A percentile compares a stretch with the other conserved stretches of the same genome.
Conservation (phyloP, 2,329 filamentous ascomycete genomes). For the Metarhizium guizhouense region DNA sequence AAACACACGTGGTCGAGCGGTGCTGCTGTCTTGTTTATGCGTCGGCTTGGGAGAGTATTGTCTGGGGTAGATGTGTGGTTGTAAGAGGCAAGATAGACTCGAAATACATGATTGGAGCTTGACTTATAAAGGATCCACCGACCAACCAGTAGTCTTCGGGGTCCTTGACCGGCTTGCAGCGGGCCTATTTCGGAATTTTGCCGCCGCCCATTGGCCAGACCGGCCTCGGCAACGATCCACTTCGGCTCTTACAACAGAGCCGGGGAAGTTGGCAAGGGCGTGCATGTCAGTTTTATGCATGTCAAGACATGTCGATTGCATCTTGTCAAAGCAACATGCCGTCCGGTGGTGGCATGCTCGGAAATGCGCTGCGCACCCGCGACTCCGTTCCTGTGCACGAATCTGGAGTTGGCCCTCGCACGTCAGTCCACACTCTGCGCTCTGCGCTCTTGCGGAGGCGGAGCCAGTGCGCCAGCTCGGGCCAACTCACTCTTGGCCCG, state of each 20-base stretch:
- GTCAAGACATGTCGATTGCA: background rate
- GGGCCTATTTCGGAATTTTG: slow-evolving; percentile 1
- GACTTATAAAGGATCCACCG: background rate
- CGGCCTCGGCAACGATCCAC: background rate
- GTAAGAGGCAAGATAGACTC: background rate
- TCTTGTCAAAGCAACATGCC: background rate
- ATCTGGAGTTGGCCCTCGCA: too few species aligned
- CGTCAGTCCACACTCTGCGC: too few species aligned
- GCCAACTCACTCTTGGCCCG: background rate
- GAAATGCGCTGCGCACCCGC: too few species aligned
- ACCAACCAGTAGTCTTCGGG: too few species aligned
- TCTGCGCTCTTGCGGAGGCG: background rate
- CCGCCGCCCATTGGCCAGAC: background rate
- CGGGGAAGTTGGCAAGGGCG: too few species aligned
- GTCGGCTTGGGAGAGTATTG: background rate
- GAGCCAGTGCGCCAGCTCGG: background rate
- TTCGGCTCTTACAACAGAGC: background rate
- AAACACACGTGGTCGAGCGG: background rate
- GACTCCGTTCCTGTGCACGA: too few species aligned
- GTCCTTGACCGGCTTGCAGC: slow-evolving; percentile 2
- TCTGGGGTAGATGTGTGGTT: background rate
- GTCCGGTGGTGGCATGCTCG: too few species aligned
- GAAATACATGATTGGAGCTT: background rate
- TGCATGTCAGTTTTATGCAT: too few species aligned
- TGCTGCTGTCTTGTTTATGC: background rate